Percentiles rank a stretch among this genome's conserved stretches.
Conservation (phyloP, 208 protist genomes). For the Kentomonas sorsogonicus region DNA sequence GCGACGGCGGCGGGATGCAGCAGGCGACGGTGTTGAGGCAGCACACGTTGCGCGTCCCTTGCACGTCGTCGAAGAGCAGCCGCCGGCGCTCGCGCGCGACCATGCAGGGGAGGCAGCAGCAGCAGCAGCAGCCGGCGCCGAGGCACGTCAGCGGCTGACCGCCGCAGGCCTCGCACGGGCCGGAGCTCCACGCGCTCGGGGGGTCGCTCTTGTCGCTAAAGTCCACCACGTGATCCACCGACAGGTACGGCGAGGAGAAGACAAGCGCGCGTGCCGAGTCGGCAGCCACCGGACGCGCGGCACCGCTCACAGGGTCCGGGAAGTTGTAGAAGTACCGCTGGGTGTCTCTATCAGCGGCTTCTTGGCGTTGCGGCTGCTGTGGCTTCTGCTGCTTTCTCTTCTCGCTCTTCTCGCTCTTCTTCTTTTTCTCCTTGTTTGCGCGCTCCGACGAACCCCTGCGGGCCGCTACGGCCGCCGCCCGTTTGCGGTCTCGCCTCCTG, state of each 20-base stretch:
- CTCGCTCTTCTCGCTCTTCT: neutral
- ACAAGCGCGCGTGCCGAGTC: too few species aligned
- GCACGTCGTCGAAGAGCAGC: constrained; percentile 31
- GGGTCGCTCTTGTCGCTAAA: neutral
- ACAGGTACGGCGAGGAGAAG: constrained; percentile 17
- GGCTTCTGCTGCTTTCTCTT: constrained; percentile 8
- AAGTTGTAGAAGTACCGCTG: too few species aligned
- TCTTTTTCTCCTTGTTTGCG: neutral
- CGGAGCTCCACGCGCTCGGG: constrained; percentile 17
- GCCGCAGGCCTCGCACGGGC: constrained; percentile 16
- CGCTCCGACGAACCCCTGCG: too few species aligned
- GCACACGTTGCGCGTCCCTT: constrained; percentile 38
- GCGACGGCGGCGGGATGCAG: constrained; percentile 26
- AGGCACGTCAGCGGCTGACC: constrained; percentile 23
- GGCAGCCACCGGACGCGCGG: too few species aligned
- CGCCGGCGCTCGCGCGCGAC: constrained; percentile 30
- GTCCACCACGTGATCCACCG: constrained; percentile 12
- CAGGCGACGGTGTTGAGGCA: constrained; percentile 35
- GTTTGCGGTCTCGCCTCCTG: too few species aligned
- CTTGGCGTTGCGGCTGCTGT: neutral
- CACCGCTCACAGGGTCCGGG: too few species aligned
- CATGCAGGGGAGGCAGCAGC: constrained; percentile 27
- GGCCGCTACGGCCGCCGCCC: too few species aligned
- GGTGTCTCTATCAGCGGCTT: too few species aligned
- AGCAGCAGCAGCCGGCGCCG: constrained; percentile 28